phyloP scores from a whole-genome alignment of 2,329 filamentous ascomycete species.

The Helotiales sp. region DNA sequence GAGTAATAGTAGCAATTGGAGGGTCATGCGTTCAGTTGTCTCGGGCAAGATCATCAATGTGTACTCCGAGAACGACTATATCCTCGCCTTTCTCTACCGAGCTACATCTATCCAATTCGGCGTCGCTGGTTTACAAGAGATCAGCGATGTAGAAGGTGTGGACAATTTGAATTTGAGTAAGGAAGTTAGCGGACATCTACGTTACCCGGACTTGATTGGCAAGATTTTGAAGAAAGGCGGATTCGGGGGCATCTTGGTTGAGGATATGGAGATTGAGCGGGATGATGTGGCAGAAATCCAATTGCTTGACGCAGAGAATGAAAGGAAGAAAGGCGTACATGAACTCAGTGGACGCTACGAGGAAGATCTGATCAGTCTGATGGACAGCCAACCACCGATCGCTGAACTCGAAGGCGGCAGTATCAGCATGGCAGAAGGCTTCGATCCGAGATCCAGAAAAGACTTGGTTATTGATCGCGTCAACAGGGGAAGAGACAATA shows the following conservation, averaged over 20 bases:
- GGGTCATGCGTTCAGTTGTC: conserved; percentile 77
- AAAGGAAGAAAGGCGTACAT: background rate
- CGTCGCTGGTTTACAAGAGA: conserved; percentile 79
- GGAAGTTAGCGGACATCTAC: conserved; percentile 69
- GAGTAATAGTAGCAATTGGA: conserved; percentile 74
- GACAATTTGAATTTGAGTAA: conserved; percentile 63
- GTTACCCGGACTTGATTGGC: conserved; percentile 70
- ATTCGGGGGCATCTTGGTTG: conserved; percentile 66
- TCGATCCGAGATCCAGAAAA: conserved; percentile 6
- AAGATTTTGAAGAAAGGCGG: conserved; percentile 67
- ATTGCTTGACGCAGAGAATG: conserved; percentile 17
- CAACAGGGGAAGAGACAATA: background rate
- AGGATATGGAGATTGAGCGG: conserved; percentile 41
- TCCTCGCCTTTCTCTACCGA: conserved; percentile 87
- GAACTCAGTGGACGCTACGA: background rate
- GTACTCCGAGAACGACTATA: conserved; percentile 84
- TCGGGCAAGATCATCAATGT: conserved; percentile 87
- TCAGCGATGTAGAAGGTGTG: conserved; percentile 67
- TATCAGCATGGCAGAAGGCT: background rate
- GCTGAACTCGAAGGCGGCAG: background rate
- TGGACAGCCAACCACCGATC: background rate
- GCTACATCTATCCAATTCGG: conserved; percentile 82
- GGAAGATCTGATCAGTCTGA: background rate
- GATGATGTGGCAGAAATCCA: conserved; percentile 36
- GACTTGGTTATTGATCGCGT: background rate